Evolutionary conservation across 2,329 filamentous ascomycete species (phyloP).

Genomic region (Coniochaeta hoffmannii): DNA sequence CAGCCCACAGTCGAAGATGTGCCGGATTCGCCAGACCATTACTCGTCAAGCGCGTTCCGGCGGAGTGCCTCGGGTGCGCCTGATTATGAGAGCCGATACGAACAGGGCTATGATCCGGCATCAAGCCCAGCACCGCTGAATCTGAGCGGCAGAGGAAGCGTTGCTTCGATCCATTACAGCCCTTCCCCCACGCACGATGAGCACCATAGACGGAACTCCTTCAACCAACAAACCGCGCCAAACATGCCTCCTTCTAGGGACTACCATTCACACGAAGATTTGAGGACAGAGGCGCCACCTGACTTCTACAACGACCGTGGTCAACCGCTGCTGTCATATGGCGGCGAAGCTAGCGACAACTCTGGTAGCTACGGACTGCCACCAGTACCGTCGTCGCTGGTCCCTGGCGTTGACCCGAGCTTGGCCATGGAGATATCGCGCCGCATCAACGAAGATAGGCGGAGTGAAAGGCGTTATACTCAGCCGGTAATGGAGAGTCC

Average conservation of each 20-base stretch:
- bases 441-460: slow-evolving; percentile 48
- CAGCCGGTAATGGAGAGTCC: slow-evolving; percentile 30
- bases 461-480: slow-evolving; percentile 37
- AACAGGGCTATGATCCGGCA: slow-evolving; percentile 27
- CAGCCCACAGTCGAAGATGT: slow-evolving; percentile 59
- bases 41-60: slow-evolving; percentile 16
- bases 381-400: slow-evolving; percentile 47
- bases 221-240: not conserved
- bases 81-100: slow-evolving; percentile 11
- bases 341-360: slow-evolving; percentile 28
- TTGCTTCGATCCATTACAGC: slow-evolving; percentile 18
- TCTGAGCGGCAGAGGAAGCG: slow-evolving; percentile 28
- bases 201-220: not conserved
- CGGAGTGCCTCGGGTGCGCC: slow-evolving; percentile 17
- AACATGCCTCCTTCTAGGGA: slow-evolving; percentile 1
- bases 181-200: not conserved
- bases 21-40: slow-evolving; percentile 40
- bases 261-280: slow-evolving; percentile 4
- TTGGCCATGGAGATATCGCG: slow-evolving; percentile 51
- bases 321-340: slow-evolving; percentile 22
- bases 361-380: slow-evolving; percentile 32
- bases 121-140: slow-evolving; percentile 38
- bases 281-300: not conserved
- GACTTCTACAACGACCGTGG: slow-evolving; percentile 13
- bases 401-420: slow-evolving; percentile 52